Percentiles rank a stretch among this genome's conserved stretches.
Evolutionary conservation across 306 rosid genomes (phyloP).

Genomic region (Cucumis melo): DNA sequence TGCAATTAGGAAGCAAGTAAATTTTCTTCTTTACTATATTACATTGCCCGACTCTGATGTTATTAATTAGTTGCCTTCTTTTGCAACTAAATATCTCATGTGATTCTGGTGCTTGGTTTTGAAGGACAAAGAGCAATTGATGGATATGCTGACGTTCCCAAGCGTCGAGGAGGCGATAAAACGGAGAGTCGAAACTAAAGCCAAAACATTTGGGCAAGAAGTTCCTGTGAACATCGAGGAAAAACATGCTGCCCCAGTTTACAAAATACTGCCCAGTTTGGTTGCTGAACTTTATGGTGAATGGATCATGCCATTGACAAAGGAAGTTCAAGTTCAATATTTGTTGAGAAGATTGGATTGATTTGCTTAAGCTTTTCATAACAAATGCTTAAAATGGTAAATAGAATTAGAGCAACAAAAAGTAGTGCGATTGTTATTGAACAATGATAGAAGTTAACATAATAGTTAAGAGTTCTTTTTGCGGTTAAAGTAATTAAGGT

Average conservation of each 20-base stretch:
- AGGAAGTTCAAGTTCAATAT: conserved; percentile 84
- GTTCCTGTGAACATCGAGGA: conserved; percentile 31
- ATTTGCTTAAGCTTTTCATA: conserved; percentile 1
- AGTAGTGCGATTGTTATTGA: not conserved
- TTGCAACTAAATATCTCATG: not conserved
- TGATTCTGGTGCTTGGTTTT: conserved; percentile 3
- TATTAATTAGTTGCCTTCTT: not conserved
- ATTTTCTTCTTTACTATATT: not conserved
- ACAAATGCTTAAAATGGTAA: not conserved
- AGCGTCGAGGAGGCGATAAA: conserved; percentile 59
- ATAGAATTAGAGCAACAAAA: not conserved
- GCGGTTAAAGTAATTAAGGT: not conserved
- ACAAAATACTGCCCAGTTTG: conserved; percentile 63
- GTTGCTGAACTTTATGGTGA: conserved; percentile 77
- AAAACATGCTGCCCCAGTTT: conserved; percentile 33
- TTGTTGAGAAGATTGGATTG: conserved; percentile 74
- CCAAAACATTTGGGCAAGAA: conserved; percentile 69
- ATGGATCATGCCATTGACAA: conserved; percentile 98
- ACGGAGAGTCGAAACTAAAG: conserved; percentile 65
- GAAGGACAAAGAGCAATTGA: conserved; percentile 64
- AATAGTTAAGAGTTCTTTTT: not conserved
- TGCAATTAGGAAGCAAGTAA: conserved; percentile 77
- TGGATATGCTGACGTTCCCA: conserved; percentile 65
- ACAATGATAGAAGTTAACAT: not conserved
- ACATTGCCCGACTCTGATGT: not conserved